Base-by-base conservation (phyloP, 345 rosid species). In the Garcia nutans region DNA sequence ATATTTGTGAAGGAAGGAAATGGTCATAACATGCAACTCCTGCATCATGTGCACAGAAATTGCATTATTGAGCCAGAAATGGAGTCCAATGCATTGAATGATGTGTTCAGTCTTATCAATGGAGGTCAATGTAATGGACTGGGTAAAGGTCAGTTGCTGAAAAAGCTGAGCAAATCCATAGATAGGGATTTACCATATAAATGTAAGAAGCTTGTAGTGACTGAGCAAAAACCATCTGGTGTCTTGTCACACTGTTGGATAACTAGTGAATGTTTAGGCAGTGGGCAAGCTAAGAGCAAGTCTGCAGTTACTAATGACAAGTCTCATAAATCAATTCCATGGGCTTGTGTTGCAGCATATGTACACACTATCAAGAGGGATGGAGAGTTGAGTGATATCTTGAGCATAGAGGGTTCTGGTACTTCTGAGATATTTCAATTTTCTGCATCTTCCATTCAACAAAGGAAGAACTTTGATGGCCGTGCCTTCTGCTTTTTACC, bases 401-500 rank as follows among this genome's bases (percentile, higher is more conserved):
- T 73, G 59, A 75, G 74, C 77, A 60, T 15, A 23, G 86, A 80
- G 60, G 76, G 45, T 63, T 67, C 71, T 55, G 74, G 78, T 76
- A 47, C 64, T 68, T 79, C 85, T 63, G 88, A 89, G 55, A 49
- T 80, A 60, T 89, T 88, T 88, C 88, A 84, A 78, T 75, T 85
- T 76, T 85, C 93, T 49, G 10, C 80, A 42, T 76, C 78, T 79
- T 79, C 92, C 61, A 19, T 69, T 81, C 85, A 84, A 50, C 85
- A 77, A 52, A 85, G 78, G 77, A 80, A 86, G 86, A 80, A 80
- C 60, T 92, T 94, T 71, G 94, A 89, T 70, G 98, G 98, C 15
- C 98, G 92, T 75, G 98, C 98, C 49, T 94, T 94, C 85, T 94
- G 97, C 81, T 94, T 94, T 85, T 81, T 94, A 74, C 98, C 98